These are phyloP conservation scores for Senna tora DNA, from an alignment of 306 rosid species.

Conservation along the genomic window DNA sequence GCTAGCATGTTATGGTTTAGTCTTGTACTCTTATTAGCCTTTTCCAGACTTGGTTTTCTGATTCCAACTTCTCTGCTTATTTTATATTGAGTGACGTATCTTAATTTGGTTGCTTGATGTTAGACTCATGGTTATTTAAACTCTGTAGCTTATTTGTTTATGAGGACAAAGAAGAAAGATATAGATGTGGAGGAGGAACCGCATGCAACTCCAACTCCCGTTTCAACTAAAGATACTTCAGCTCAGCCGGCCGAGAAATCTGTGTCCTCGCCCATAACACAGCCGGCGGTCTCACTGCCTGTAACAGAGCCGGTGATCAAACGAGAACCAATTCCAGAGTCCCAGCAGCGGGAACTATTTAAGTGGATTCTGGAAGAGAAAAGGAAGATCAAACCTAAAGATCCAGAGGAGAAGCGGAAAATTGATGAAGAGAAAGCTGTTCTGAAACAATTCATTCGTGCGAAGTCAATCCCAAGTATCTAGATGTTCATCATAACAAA, in stretches of 20 bases:
- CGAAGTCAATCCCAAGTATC: conserved; percentile 75
- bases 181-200: conserved; percentile 53
- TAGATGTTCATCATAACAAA: conserved; percentile 22
- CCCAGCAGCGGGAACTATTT: conserved; percentile 74
- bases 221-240: conserved; percentile 49
- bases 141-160: conserved; percentile 70
- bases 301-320: conserved; percentile 50
- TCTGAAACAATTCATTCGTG: conserved; percentile 73
- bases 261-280: conserved; percentile 5
- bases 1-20: conserved; percentile 11
- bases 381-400: conserved; percentile 75
- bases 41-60: conserved; percentile 11
- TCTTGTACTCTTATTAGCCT: not conserved
- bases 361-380: conserved; percentile 96
- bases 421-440: conserved; percentile 90
- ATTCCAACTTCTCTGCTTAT: conserved; percentile 7
- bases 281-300: conserved; percentile 45
- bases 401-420: conserved; percentile 70
- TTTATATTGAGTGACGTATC: conserved; percentile 10
- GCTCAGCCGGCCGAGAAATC: conserved; percentile 46
- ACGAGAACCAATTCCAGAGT: conserved; percentile 70
- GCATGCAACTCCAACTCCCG: conserved; percentile 36
- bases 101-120: conserved; percentile 31
- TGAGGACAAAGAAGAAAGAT: conserved; percentile 76
- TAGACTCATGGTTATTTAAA: conserved; percentile 42